Conservation (phyloP, 257 asterid species). For the Solanum arcanum region DNA sequence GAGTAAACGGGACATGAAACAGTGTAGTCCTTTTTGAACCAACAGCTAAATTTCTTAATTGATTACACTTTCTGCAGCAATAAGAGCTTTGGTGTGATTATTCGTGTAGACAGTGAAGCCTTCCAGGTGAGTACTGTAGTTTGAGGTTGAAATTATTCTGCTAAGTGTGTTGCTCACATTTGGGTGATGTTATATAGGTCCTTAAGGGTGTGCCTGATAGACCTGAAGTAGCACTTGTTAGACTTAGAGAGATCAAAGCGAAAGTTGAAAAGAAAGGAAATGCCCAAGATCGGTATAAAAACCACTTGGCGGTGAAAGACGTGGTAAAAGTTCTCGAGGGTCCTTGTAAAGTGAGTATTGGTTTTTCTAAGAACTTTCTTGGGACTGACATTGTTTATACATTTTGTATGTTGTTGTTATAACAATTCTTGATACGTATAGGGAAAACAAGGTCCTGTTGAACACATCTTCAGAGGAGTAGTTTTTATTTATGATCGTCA, state of each 20-base stretch:
- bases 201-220: conserved; percentile 90
- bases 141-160: neutral
- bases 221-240: conserved; percentile 90
- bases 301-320: conserved; percentile 76
- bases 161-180: conserved; percentile 8
- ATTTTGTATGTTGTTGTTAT: neutral
- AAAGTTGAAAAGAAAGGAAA: conserved; percentile 64
- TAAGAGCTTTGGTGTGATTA: conserved; percentile 83
- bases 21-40: neutral
- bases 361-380: neutral
- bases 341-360: conserved; percentile 62
- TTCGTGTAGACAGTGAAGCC: conserved; percentile 95
- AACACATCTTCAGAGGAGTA: conserved; percentile 71
- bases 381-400: neutral
- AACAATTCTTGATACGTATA: conserved; percentile 5
- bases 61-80: conserved; percentile 42
- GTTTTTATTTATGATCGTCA: conserved; percentile 76
- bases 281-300: conserved; percentile 65
- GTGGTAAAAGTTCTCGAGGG: conserved; percentile 84
- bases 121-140: conserved; percentile 49
- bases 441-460: conserved; percentile 98
- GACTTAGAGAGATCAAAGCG: conserved; percentile 76
- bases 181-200: conserved; percentile 47
- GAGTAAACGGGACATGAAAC: neutral
- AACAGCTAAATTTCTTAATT: neutral